These are phyloP conservation scores for Candida caryicola DNA, from an alignment of 805 yeast genomes.

Conservation along the genomic window DNA sequence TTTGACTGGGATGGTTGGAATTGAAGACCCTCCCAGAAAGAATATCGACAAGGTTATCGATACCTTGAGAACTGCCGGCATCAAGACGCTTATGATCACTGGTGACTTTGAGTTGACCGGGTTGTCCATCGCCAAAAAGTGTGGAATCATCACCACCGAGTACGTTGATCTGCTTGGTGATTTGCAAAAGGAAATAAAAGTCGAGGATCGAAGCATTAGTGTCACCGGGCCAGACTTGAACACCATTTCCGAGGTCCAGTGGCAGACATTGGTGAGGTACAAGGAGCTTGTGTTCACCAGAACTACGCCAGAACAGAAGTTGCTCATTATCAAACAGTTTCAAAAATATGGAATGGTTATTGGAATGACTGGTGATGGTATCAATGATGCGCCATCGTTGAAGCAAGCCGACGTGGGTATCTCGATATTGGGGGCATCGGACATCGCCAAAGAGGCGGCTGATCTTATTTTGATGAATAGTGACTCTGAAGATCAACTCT, in stretches of 20 bases:
- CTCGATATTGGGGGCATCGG: constrained; percentile 27
- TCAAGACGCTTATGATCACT: constrained; percentile 44
- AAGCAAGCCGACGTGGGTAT: constrained; percentile 36
- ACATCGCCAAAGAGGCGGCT: constrained; percentile 38
- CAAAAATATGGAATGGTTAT: constrained; percentile 30
- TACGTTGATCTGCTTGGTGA: constrained; percentile 18
- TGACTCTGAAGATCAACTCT: constrained; percentile 17
- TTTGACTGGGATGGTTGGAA: constrained; percentile 40
- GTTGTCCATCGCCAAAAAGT: constrained; percentile 45
- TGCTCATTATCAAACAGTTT: constrained; percentile 46
- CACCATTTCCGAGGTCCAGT: constrained; percentile 34
- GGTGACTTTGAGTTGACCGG: constrained; percentile 56
- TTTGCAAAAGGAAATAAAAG: constrained; percentile 11
- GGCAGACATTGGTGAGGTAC: constrained; percentile 37
- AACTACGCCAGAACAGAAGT: constrained; percentile 51
- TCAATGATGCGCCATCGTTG: constrained; percentile 35
- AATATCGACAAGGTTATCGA: constrained; percentile 30
- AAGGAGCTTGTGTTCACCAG: constrained; percentile 40
- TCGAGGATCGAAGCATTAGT: constrained; percentile 25
- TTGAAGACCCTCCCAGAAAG: constrained; percentile 44
- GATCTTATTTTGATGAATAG: constrained; percentile 26
- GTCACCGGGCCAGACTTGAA: constrained; percentile 33
- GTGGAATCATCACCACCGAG: constrained; percentile 33
- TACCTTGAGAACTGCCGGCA: constrained; percentile 37
- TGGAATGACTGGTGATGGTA: constrained; percentile 39